Base-by-base conservation (phyloP, 805 yeast species). In the Clavispora carvajalis region DNA sequence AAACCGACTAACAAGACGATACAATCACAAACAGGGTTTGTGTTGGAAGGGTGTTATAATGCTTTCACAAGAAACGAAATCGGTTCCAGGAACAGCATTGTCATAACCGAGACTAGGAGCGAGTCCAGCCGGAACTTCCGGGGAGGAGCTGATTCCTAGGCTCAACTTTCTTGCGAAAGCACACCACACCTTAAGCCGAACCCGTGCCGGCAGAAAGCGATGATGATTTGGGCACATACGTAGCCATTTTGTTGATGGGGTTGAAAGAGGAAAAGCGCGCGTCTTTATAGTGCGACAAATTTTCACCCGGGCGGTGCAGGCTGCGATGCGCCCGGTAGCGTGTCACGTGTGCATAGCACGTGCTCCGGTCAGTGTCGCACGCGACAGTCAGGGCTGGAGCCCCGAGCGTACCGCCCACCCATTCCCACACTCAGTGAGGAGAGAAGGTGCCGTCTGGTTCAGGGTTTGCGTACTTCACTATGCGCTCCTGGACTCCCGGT, bases 211-310 rank as follows among this genome's bases (percentile, higher is more conserved):
- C 37, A 29, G 44, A 41, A 44, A 48, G 54, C 43, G 42, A 31
- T 37, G 54, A 48, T 48, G 47, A 46, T 46, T 47, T 45, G 39
- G 49, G 44, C 45, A 59, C 65, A 58, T 60, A 60, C 65, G 65
- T 52, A 60, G 65, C 65, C 65, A 60, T 59, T 47, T 45, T 58
- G 54, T 34, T 39, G 43, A 24, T 35, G 43, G 22, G 38, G 29
- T n/a, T n/a, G n/a, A n/a, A n/a, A n/a, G n/a, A n/a, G n/a, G n/a
- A n/a, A n/a, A n/a, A n/a, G n/a, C 16, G 5, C 16, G 25, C 12
- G n/a, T 25, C 29, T 25, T 25, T 25, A 25, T 25, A 23, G 25
- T 23, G 25, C 25, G 25, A 10, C 7, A n/a, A n/a, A n/a, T n/a
- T n/a, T n/a, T n/a, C n/a, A n/a, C n/a, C n/a, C n/a, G n/a, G n/a